A percentile compares a stretch with the other conserved stretches of the same genome.
Conservation (phyloP, 169 alveolate genomes). For the Nephromyces sp. region DNA sequence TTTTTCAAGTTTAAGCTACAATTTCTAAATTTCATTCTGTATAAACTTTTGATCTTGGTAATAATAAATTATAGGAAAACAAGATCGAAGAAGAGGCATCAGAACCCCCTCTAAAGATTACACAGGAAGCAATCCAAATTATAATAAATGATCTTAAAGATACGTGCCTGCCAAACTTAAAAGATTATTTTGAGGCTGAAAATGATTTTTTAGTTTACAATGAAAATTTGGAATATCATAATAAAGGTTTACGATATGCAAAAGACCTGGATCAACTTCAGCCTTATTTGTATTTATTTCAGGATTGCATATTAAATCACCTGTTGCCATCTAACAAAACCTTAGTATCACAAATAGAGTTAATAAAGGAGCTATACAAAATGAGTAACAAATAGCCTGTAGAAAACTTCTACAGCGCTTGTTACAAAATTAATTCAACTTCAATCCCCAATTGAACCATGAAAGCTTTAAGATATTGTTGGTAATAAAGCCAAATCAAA, state of each 20-base stretch:
- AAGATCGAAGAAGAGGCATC: no score
- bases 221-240: background rate
- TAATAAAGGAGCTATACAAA: background rate
- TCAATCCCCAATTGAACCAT: no score
- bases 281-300: background rate
- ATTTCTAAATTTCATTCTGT: no score
- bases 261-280: background rate
- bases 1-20: no score
- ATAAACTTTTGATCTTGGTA: no score
- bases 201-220: background rate
- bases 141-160: background rate
- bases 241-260: background rate
- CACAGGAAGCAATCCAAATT: background rate
- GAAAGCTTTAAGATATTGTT: no score
- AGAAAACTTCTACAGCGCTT: no score
- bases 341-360: background rate
- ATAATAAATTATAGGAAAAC: no score
- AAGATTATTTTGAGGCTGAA: background rate
- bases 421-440: no score
- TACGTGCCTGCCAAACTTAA: background rate
- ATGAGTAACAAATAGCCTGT: no score
- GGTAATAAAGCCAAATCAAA: no score
- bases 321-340: background rate
- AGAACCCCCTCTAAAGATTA: background rate
- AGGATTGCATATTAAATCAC: background rate